phyloP scores from a whole-genome alignment of 1,284 basidiomycete genomes.

The Cutaneotrichosporon curvatum region DNA sequence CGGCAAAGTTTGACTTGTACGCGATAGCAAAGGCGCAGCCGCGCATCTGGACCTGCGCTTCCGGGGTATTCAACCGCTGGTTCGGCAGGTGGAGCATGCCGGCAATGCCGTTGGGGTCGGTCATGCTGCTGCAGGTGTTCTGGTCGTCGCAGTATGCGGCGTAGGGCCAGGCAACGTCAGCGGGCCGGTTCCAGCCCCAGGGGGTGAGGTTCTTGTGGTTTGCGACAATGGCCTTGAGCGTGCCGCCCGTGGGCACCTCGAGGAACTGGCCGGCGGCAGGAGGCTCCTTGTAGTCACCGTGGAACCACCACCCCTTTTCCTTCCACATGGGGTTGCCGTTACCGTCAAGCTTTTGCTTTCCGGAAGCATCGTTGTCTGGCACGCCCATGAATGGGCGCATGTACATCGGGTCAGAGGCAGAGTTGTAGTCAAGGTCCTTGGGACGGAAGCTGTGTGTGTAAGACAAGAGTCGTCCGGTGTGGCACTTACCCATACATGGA shows the following conservation, averaged over 20 bases:
- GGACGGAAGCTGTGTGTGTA: neutral
- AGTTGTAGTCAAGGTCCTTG: neutral
- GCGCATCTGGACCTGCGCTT: neutral
- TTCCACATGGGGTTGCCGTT: neutral
- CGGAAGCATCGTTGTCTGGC: too few relatives aligned
- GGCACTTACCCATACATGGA: constrained; percentile 6
- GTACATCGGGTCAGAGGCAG: neutral
- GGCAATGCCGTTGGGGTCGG: too few relatives aligned
- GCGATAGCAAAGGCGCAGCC: constrained; percentile 53
- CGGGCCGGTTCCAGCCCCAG: too few relatives aligned
- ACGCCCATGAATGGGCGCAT: neutral
- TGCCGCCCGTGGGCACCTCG: constrained; percentile 14
- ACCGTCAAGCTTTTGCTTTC: too few relatives aligned
- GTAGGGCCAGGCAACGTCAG: too few relatives aligned
- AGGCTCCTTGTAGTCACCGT: neutral
- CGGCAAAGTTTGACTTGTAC: constrained; percentile 55
- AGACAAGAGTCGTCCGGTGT: neutral
- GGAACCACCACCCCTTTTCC: constrained; percentile 2
- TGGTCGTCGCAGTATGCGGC: too few relatives aligned
- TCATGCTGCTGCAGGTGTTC: too few relatives aligned
- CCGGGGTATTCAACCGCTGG: too few relatives aligned
- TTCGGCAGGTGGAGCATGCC: too few relatives aligned
- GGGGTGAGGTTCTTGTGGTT: constrained; percentile 31
- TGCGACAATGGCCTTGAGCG: constrained; percentile 31
- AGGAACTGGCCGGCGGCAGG: constrained; percentile 4